phyloP scores from a whole-genome alignment of 352 stramenopile genomes.

The Globisporangium parvum region DNA sequence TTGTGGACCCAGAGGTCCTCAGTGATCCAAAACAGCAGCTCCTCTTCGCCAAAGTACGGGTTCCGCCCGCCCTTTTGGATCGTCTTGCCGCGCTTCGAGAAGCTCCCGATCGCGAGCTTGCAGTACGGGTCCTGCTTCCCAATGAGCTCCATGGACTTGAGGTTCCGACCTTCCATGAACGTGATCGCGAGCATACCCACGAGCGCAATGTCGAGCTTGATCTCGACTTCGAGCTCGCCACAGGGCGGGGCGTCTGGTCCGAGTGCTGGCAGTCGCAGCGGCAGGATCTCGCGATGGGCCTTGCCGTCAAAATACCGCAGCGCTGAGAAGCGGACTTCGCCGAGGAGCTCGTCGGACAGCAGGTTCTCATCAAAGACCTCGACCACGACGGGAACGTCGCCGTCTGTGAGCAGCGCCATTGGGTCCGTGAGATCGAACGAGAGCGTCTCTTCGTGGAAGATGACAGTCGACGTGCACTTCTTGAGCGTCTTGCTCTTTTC shows the following conservation, averaged over 20 bases:
- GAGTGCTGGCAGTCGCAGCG: constrained; percentile 36
- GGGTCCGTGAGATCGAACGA: constrained; percentile 82
- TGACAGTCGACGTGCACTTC: constrained; percentile 63
- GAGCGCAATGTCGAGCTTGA: constrained; percentile 70
- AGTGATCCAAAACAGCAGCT: constrained; percentile 89
- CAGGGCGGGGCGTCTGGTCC: constrained; percentile 13
- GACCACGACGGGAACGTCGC: constrained; percentile 66
- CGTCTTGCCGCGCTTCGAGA: constrained; percentile 70
- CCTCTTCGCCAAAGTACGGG: constrained; percentile 89
- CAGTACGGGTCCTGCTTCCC: constrained; percentile 90
- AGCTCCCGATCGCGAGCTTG: constrained; percentile 66
- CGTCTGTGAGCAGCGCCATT: constrained; percentile 51
- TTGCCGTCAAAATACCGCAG: constrained; percentile 77
- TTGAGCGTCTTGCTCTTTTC: constrained; percentile 82
- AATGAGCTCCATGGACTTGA: constrained; percentile 89
- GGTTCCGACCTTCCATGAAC: constrained; percentile 81
- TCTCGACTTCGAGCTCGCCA: constrained; percentile 62
- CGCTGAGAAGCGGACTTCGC: constrained; percentile 56
- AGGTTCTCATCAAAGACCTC: constrained; percentile 88
- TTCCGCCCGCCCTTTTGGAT: constrained; percentile 76
- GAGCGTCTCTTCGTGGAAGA: constrained; percentile 86
- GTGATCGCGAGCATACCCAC: constrained; percentile 84
- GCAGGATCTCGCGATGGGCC: constrained; percentile 45
- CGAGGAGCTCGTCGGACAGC: constrained; percentile 81
- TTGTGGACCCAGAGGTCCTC: constrained; percentile 85